Evolutionary conservation across 78 protist genomes (phyloP).

Genomic region (slime mould (Dictyostelium discoideum)): DNA sequence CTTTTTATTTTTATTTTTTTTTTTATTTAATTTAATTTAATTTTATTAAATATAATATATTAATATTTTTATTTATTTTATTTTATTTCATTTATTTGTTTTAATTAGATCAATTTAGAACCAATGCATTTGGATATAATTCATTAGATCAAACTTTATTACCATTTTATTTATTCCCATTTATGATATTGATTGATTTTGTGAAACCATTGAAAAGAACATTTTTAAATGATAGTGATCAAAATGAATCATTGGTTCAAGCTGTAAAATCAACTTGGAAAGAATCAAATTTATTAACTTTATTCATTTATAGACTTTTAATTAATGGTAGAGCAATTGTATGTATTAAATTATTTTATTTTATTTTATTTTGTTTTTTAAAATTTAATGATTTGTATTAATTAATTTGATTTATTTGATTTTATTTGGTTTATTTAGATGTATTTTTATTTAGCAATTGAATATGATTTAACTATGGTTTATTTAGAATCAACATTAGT

Average conservation of each 20-base stretch:
- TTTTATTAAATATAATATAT: not conserved
- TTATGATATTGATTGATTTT: slow-evolving; percentile 61
- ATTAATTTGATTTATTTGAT: not conserved
- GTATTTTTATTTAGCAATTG: slow-evolving; percentile 81
- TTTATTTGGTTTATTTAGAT: not conserved
- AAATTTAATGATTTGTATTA: too few species aligned
- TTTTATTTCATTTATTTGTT: too few species aligned
- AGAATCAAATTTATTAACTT: not conserved
- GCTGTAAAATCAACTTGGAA: slow-evolving; percentile 60
- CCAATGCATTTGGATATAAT: slow-evolving; percentile 82
- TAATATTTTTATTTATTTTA: too few species aligned
- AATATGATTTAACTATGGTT: slow-evolving; percentile 71
- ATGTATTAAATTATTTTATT: not conserved
- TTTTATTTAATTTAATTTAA: not conserved
- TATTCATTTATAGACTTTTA: slow-evolving; percentile 72
- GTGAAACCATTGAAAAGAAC: slow-evolving; percentile 15
- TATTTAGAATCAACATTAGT: slow-evolving; percentile 81
- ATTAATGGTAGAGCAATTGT: slow-evolving; percentile 82
- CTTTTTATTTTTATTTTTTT: not conserved
- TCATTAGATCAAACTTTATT: slow-evolving; percentile 81
- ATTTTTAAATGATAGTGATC: slow-evolving; percentile 8
- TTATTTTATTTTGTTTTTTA: too few species aligned
- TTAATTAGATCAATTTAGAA: slow-evolving; percentile 19
- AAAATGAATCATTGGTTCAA: slow-evolving; percentile 28
- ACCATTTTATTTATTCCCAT: slow-evolving; percentile 80